Percentiles rank a stretch among this genome's conserved stretches.
Conservation (phyloP, 768 basidiomycete genomes). For the Pulveroboletus sp. region DNA sequence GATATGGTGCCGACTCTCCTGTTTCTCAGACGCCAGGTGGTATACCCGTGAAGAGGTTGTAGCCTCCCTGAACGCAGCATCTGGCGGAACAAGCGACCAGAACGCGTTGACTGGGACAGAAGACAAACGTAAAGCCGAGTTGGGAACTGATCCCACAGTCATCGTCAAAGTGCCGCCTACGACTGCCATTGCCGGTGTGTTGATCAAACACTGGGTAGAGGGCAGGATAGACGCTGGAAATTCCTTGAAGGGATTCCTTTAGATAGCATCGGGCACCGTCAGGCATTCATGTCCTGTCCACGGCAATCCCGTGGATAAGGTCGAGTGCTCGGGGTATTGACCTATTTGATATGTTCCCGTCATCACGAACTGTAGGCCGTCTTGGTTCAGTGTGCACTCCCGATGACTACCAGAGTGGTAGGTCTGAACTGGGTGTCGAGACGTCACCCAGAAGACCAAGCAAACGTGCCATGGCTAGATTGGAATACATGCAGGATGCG, state of each 20-base stretch:
- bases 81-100: slow-evolving; percentile 30
- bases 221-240: slow-evolving; percentile 44
- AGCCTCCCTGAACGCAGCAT: slow-evolving; percentile 42
- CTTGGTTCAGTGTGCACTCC: no score
- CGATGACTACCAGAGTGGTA: no score
- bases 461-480: no score
- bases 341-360: no score
- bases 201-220: slow-evolving; percentile 79
- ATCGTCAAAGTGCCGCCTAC: slow-evolving; percentile 71
- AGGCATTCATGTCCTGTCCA: no score
- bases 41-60: slow-evolving; percentile 73
- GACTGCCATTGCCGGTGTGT: slow-evolving; percentile 78
- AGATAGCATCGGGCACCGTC: slow-evolving; percentile 17
- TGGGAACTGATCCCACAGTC: slow-evolving; percentile 28
- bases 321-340: no score
- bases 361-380: no score
- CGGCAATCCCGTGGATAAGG: no score
- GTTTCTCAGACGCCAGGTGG: slow-evolving; percentile 78
- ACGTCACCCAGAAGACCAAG: no score
- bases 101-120: slow-evolving; percentile 11
- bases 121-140: slow-evolving; percentile 20
- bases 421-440: no score
- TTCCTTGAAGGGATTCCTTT: slow-evolving; percentile 42
- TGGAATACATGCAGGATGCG: no score
- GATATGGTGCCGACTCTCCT: background rate